phyloP scores from a whole-genome alignment of 352 stramenopile genomes.

The Globisporangium carolinianum region DNA sequence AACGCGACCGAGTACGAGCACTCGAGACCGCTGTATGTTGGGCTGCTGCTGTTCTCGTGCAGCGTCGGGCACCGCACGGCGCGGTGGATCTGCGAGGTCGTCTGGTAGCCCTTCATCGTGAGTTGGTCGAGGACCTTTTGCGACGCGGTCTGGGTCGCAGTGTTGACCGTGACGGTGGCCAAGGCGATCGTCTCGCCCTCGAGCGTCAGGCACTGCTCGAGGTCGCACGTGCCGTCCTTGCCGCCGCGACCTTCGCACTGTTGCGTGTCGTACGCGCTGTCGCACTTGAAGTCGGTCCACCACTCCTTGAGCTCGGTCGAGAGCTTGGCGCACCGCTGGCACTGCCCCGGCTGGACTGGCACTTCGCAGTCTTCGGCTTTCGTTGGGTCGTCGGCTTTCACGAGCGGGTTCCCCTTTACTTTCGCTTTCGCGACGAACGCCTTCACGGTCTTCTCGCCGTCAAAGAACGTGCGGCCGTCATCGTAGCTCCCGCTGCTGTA shows the following conservation, averaged over 20 bases:
- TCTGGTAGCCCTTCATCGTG: constrained; percentile 31
- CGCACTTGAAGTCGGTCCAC: constrained; percentile 64
- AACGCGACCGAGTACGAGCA: constrained; percentile 34
- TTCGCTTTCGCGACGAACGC: constrained; percentile 17
- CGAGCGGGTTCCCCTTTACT: constrained; percentile 32
- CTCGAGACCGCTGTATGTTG: constrained; percentile 9
- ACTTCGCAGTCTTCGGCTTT: constrained; percentile 21
- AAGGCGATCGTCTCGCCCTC: constrained; percentile 40
- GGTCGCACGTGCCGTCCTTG: constrained; percentile 17
- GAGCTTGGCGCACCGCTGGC: constrained; percentile 44
- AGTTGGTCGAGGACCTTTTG: constrained; percentile 30
- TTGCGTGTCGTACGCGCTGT: constrained; percentile 31
- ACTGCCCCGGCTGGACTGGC: constrained; percentile 26
- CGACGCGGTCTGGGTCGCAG: constrained; percentile 20
- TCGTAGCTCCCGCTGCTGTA: constrained; percentile 13
- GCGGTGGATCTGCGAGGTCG: constrained; percentile 54
- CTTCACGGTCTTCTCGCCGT: constrained; percentile 12
- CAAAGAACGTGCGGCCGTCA: constrained; percentile 27
- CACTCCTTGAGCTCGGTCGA: constrained; percentile 39
- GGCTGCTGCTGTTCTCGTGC: constrained; percentile 5
- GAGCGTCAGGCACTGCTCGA: constrained; percentile 54
- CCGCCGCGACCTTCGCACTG: constrained; percentile 21
- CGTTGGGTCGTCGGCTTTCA: background rate
- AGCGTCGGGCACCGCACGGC: constrained; percentile 42
- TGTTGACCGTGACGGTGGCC: constrained; percentile 23